Percentiles rank a stretch among this genome's conserved stretches.
phyloP scores from a whole-genome alignment of 116 monocot species.

The Trichopus zeylanicus region DNA sequence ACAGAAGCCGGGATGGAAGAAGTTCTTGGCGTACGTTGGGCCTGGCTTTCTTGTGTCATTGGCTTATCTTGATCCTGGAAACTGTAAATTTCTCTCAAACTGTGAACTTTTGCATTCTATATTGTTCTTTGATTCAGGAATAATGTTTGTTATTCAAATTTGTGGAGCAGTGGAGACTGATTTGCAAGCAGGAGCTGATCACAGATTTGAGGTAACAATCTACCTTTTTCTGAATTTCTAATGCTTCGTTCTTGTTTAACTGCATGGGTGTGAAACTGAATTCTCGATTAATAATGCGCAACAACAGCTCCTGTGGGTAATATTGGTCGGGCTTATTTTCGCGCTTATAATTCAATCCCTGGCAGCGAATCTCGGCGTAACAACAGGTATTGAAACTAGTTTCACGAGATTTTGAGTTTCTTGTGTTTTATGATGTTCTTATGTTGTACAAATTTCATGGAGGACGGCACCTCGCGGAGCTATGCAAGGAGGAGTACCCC shows the following conservation, averaged over 20 bases:
- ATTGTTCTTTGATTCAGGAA: background rate
- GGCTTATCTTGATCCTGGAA: slow-evolving; percentile 72
- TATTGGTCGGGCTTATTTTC: slow-evolving; percentile 45
- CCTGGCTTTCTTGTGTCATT: slow-evolving; percentile 70
- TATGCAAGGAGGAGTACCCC: slow-evolving; percentile 61
- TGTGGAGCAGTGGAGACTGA: slow-evolving; percentile 62
- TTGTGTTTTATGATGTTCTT: background rate
- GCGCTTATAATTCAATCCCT: slow-evolving; percentile 64
- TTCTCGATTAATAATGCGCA: background rate
- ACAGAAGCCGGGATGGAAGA: slow-evolving; percentile 25
- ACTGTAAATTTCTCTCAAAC: slow-evolving; percentile 30
- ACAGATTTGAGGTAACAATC: slow-evolving; percentile 56
- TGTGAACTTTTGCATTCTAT: background rate
- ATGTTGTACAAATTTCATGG: background rate
- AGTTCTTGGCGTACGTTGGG: slow-evolving; percentile 55
- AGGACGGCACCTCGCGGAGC: slow-evolving; percentile 64
- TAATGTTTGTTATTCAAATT: background rate
- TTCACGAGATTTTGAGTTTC: background rate
- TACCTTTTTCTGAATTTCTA: no score
- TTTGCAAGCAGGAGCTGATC: slow-evolving; percentile 70
- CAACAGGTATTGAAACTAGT: slow-evolving; percentile 31
- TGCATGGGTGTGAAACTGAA: background rate
- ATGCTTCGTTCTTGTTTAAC: no score
- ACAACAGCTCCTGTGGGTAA: slow-evolving; percentile 50
- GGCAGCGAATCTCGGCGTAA: slow-evolving; percentile 75